Evolutionary conservation across 495 filamentous ascomycete species (phyloP), one percentile per base, ranked within the genome.

Genomic region (Lasiosphaeris hirsuta): DNA sequence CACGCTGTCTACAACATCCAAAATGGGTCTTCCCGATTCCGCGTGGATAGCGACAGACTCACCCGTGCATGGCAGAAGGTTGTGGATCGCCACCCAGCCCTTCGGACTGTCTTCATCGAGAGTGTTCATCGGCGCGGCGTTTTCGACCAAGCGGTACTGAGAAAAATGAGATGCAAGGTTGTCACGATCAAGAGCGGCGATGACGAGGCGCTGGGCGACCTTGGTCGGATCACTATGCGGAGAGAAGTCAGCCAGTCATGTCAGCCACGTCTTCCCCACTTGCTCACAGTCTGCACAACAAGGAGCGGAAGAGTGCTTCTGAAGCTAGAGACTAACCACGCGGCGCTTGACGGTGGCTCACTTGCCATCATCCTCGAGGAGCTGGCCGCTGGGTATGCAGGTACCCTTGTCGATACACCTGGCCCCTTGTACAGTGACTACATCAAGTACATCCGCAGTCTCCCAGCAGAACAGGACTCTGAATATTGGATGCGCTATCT

Each of bases 91-190:
- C 83, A 87, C 51, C 69, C 79, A 7, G 68, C 77, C 5, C 66
- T 87, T 10, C 66, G 84, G 37, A 84, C 83, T 0, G 64, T 80
- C 6, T 84, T 87, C 59, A 66, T 82, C 30, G 77, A 83, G 45
- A 81, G 77, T 59, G 74, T 72, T 33, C 77, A 75, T 58, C 75
- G 75, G 15, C 75, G 75, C 23, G 77, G 78, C 10, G 74, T 60
- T 14, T 63, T 66, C 30, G 61, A 65, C 37, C 58, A 69, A 30
- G 53, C 63, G 11, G 66, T 69, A 4, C 42, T 69, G 10, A 57
- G 56, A 45, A 57, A 30, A 0, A 43, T 54, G 17, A 47, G 63
- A 44, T 50, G 42, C 35, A 44, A 40, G 4, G 56, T 47, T 10
- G 42, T 65, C 13, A 10, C 62, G 3, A 42, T 69, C 18, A 34